A percentile compares a stretch with the other conserved stretches of the same genome.
phyloP scores from a whole-genome alignment of 202 grass and related monocot species.

The Schoenoplectus triqueter region DNA sequence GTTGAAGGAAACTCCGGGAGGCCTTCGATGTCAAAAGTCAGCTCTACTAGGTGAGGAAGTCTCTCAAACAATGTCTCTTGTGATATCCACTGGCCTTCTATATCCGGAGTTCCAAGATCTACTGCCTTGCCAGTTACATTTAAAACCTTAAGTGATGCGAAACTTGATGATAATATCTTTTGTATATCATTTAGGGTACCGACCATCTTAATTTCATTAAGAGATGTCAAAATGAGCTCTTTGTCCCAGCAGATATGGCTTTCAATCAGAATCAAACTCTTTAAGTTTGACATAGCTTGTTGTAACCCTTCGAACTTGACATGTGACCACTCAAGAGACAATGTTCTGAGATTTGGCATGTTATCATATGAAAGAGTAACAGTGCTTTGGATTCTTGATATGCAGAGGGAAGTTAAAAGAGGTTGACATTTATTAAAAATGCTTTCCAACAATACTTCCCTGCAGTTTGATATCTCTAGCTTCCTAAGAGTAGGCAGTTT shows the following conservation, averaged over 20 bases:
- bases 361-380: background rate
- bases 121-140: too few species aligned
- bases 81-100: too few species aligned
- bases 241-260: background rate
- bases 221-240: background rate
- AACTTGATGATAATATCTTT: too few species aligned
- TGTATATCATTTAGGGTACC: too few species aligned
- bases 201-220: background rate
- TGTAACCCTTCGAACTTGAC: background rate
- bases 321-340: background rate
- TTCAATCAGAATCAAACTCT: background rate
- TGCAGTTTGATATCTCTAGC: background rate
- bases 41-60: too few species aligned
- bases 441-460: background rate
- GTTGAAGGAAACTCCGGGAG: too few species aligned
- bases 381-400: background rate
- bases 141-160: too few species aligned
- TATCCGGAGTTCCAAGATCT: too few species aligned
- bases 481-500: background rate
- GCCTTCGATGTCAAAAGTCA: too few species aligned
- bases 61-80: too few species aligned
- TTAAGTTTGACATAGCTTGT: background rate
- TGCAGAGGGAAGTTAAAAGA: background rate
- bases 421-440: background rate
- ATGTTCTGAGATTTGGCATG: background rate